Percentiles rank a stretch among this genome's conserved stretches.
These are phyloP conservation scores for Yarrowia phangngaensis DNA, from an alignment of 805 yeast species.

Conservation along the genomic window DNA sequence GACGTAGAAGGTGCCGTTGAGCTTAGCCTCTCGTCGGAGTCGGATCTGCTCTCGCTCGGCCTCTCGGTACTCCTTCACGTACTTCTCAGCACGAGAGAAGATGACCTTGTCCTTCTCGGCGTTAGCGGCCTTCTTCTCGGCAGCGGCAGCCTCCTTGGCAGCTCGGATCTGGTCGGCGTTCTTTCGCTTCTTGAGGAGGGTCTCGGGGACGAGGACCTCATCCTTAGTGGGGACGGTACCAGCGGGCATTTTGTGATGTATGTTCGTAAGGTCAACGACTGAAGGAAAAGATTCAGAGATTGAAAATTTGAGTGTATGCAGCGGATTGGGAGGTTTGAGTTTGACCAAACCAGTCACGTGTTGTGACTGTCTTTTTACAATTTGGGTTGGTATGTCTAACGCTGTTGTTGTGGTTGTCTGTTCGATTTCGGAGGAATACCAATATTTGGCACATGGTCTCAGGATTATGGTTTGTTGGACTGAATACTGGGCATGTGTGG, in stretches of 20 bases:
- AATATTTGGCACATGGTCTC: not conserved
- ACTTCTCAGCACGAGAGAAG: conserved; percentile 94
- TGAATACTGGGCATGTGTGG: not conserved
- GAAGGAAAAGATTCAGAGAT: not conserved
- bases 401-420: not conserved
- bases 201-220: conserved; percentile 49
- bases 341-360: conserved; percentile 16
- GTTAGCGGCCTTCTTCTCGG: conserved; percentile 39
- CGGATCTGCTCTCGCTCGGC: conserved; percentile 79
- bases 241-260: conserved; percentile 30
- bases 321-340: not conserved
- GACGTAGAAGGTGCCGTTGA: conserved; percentile 87
- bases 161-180: conserved; percentile 55
- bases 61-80: conserved; percentile 89
- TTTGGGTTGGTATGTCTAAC: not conserved
- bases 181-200: conserved; percentile 58
- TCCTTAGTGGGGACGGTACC: conserved; percentile 34
- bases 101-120: conserved; percentile 48
- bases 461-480: not conserved
- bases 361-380: conserved; percentile 26
- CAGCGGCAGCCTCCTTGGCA: conserved; percentile 51
- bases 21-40: conserved; percentile 92
- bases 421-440: not conserved
- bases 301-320: conserved; percentile 10
- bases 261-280: not conserved